phyloP scores from a whole-genome alignment of 139 green algal species.

The Eudorina sp. region DNA sequence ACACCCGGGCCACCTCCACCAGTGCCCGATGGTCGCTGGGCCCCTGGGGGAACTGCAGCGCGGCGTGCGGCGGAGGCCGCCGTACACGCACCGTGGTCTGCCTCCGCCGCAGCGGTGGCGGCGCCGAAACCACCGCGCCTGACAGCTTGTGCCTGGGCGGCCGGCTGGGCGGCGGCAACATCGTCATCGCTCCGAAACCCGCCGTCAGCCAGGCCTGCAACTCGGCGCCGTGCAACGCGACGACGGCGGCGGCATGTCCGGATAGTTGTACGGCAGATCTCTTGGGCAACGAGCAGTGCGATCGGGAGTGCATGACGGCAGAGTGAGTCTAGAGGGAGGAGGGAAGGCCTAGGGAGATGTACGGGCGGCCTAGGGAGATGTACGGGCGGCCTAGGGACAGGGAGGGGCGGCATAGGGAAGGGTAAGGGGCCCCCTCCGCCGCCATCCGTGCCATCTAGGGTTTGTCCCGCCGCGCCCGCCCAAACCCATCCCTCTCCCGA shows the following conservation, averaged over 20 bases:
- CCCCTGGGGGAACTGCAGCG: conserved; percentile 7
- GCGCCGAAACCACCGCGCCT: neutral
- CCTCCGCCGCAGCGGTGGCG: neutral
- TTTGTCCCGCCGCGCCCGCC: too few species aligned
- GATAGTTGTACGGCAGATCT: neutral
- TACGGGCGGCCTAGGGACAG: too few species aligned
- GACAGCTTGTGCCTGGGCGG: neutral
- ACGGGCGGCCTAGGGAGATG: too few species aligned
- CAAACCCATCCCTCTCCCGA: too few species aligned
- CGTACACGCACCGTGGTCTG: neutral
- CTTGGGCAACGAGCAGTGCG: conserved; percentile 21
- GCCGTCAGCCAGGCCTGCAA: neutral
- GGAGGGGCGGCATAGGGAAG: too few species aligned
- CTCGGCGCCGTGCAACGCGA: neutral
- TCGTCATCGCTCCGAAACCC: neutral
- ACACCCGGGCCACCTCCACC: too few species aligned
- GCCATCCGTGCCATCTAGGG: too few species aligned
- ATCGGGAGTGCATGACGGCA: conserved; percentile 20
- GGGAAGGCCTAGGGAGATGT: too few species aligned
- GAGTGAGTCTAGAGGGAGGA: conserved; percentile 36
- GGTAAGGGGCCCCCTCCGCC: too few species aligned
- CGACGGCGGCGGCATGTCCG: neutral
- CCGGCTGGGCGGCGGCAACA: neutral
- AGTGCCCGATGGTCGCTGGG: neutral
- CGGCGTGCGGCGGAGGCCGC: neutral